Evolutionary conservation across 805 yeast genomes (phyloP), one percentile per base, ranked within the genome.

Genomic region (Wickerhamomyces sydowiorum): DNA sequence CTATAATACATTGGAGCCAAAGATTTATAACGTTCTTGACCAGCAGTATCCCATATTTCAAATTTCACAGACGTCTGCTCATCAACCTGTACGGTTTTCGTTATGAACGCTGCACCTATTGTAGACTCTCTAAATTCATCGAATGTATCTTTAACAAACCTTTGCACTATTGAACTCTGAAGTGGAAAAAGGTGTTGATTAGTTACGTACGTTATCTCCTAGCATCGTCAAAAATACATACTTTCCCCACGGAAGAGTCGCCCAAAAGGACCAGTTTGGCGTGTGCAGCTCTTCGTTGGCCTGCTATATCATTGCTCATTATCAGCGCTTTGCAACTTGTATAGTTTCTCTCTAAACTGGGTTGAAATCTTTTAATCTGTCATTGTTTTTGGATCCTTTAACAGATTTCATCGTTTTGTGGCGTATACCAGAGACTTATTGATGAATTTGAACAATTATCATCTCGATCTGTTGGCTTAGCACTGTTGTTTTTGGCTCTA

Each of bases 21-120:
- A 17, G 87, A 80, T 55, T 83, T 86, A 67, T 86, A 86, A 38
- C 95, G 69, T 58, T 85, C 95, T 59, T 85, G 99, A 21, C 99
- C 99, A 0, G 99, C 99, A 13, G 99, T 91, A 60, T 91, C 99
- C 73, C 78, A 73, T 28, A 73, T 73, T 48, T 73, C 78, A 40
- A 62, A 80, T 60, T 59, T 67, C 44, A 62, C 72, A 30, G 65
- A 66, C 29, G 74, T 63, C 47, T 67, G 58, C 14, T 60, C 51
- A 40, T 69, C 75, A 7, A 78, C 49, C 10, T 69, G 68, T 12
- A 85, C 69, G 10, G 84, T 80, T 59, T 89, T 95, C 15, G 97
- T 87, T 31, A 93, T 74, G 62, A 91, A 93, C 0, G 98, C 99
- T 4, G 99, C 99, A n/a, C 99, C 99, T 42, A 93, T 93, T 2